These are phyloP conservation scores for Selenicereus undatus DNA, from an alignment of 148 eudicot species.

Conservation along the genomic window DNA sequence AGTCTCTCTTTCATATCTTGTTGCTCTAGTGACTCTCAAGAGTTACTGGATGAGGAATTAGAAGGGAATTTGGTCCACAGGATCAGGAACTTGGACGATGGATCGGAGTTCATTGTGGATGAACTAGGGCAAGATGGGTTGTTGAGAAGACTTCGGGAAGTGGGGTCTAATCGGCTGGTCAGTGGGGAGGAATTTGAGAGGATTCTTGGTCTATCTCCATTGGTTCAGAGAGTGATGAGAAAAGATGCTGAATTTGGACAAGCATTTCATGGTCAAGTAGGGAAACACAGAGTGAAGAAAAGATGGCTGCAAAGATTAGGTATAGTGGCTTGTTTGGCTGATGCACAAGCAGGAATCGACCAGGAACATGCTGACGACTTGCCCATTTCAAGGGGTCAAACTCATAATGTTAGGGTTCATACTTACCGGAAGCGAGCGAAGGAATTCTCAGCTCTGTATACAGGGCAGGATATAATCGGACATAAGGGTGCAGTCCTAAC, in stretches of 20 bases:
- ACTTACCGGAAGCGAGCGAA: conserved; percentile 44
- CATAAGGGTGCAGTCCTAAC: conserved; percentile 77
- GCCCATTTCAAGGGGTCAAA: conserved; percentile 22
- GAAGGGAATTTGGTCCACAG: conserved; percentile 31
- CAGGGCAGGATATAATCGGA: conserved; percentile 64
- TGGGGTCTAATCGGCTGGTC: conserved; percentile 41
- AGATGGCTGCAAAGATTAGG: conserved; percentile 55
- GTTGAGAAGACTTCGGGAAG: conserved; percentile 40
- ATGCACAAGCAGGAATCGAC: conserved; percentile 24
- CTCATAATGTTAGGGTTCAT: conserved; percentile 44
- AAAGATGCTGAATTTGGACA: conserved; percentile 34
- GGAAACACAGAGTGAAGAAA: conserved; percentile 47
- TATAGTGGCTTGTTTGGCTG: conserved; percentile 32
- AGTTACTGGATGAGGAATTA: conserved; percentile 27
- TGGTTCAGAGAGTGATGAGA: conserved; percentile 46
- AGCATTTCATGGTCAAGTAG: conserved; percentile 4
- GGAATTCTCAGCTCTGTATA: conserved; percentile 66
- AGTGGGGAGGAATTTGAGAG: conserved; percentile 45
- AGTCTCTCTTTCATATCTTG: conserved; percentile 34
- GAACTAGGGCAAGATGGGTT: conserved; percentile 46
- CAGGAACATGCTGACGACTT: conserved; percentile 20
- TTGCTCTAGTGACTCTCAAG: conserved; percentile 35
- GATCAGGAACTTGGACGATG: conserved; percentile 54
- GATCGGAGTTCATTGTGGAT: conserved; percentile 50
- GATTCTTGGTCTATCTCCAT: conserved; percentile 45